These are phyloP conservation scores for Schizonepeta tenuifolia DNA, from an alignment of 257 asterid genomes.

Conservation along the genomic window DNA sequence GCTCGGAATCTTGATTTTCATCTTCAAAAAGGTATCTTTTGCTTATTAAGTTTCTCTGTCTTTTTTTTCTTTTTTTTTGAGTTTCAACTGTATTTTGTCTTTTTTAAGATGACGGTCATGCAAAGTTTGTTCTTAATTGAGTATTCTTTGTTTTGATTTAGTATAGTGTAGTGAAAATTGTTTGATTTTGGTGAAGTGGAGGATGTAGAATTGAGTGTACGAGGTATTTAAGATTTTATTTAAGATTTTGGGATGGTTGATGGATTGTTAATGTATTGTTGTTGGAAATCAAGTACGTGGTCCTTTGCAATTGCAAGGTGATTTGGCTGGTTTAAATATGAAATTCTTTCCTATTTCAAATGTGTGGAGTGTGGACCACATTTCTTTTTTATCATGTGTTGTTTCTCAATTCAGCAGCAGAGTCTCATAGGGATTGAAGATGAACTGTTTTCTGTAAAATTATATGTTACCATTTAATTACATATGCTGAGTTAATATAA, in stretches of 20 bases:
- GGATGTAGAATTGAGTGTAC: not conserved
- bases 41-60: not conserved
- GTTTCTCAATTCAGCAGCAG: constrained; percentile 9
- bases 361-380: constrained; percentile 29
- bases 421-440: not conserved
- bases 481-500: not conserved
- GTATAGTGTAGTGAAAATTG: not conserved
- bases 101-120: constrained; percentile 5
- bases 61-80: not conserved
- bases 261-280: constrained; percentile 20
- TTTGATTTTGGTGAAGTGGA: constrained; percentile 10
- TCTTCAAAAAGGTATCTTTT: constrained; percentile 52
- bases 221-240: not conserved
- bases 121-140: constrained; percentile 3
- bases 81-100: not conserved
- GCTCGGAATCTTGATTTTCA: constrained; percentile 45
- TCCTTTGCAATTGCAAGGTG: too few relatives aligned
- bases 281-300: too few relatives aligned
- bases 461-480: not conserved
- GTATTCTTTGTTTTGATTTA: not conserved
- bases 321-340: not conserved
- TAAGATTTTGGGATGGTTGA: not conserved
- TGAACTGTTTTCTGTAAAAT: constrained; percentile 1
- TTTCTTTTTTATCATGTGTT: not conserved
- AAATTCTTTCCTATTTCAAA: constrained; percentile 1